Conservation (phyloP, 2,329 filamentous ascomycete species). For the Phyllosticta ampelicida region DNA sequence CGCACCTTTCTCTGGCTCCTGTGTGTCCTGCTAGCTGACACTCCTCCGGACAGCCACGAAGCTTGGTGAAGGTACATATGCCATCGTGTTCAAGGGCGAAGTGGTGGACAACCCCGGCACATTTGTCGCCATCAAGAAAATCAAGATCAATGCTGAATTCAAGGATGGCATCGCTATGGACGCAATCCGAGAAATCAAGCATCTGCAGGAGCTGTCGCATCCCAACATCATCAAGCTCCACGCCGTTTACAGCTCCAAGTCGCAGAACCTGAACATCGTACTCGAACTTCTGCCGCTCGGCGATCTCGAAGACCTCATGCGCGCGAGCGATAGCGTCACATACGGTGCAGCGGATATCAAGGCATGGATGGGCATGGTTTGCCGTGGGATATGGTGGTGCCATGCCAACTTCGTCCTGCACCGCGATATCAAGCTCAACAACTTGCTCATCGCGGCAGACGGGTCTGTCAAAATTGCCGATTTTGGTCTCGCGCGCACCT, state of each 20-base stretch:
- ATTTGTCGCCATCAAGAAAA: conserved; percentile 86
- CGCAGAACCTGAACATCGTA: conserved; percentile 92
- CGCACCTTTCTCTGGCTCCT: conserved; percentile 4
- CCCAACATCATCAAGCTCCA: conserved; percentile 91
- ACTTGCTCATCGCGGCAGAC: conserved; percentile 84
- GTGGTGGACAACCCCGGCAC: conserved; percentile 58
- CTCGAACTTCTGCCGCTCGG: conserved; percentile 90
- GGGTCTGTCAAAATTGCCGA: conserved; percentile 93
- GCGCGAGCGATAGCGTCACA: conserved; percentile 64
- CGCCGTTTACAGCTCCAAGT: conserved; percentile 89
- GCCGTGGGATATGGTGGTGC: conserved; percentile 87
- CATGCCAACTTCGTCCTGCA: conserved; percentile 91
- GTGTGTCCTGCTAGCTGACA: conserved; percentile 1
- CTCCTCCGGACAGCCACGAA: conserved; percentile 54
- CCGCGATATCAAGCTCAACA: conserved; percentile 98
- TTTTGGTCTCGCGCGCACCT: conserved; percentile 86
- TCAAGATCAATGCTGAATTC: conserved; percentile 77
- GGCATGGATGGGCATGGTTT: conserved; percentile 97
- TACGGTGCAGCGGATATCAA: conserved; percentile 91
- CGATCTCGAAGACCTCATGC: conserved; percentile 89
- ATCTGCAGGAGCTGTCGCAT: conserved; percentile 85
- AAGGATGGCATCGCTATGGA: conserved; percentile 89
- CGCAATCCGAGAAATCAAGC: conserved; percentile 90
- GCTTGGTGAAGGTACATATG: conserved; percentile 93
- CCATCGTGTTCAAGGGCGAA: conserved; percentile 85